Evolutionary conservation across 2,329 filamentous ascomycete genomes (phyloP), one percentile per base, ranked within the genome.

Genomic region (Stemphylium vesicarium): DNA sequence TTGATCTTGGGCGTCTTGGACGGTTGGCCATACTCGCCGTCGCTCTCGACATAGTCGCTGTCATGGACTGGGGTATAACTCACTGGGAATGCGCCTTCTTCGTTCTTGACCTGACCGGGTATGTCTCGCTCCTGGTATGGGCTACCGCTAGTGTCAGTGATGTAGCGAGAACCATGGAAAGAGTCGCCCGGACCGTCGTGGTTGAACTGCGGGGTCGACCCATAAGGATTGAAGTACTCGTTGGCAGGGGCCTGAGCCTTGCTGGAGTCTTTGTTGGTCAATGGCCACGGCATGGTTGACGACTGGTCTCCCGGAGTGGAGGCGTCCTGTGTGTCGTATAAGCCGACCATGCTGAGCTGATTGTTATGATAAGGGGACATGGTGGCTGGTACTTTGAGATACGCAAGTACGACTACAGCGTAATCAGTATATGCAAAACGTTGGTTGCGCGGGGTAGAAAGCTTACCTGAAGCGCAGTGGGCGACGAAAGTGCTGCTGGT

Each of bases 1-100:
- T 72, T 72, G 42, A 64, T 56, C 45, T 71, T 71, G 10, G 57
- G 52, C 11, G 35, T 39, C 51, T 68, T 68, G 33, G 47, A 45
- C 4, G 56, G 52, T 10, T 43, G 52, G 18, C 39, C 37, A 20
- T 58, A 56, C 5, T 64, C 59, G 18, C 41, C 49, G 31, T 60
- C 57, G 42, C 55, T 64, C 33, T 59, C 63, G 3, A 47, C 57
- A 18, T 58, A 56, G 2, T 65, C 59, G 42, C 55, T 56, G n/a
- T 52, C 53, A 31, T 48, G 41, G 10, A 41, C 26, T 9, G 59
- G 54, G 43, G 54, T 33, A 32, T 52, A 47, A 66, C 63, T 64
- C 54, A 65, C 57, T 18, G 18, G 13, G 1, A n/a, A 24, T 3
- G 7, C 15, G 3, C 24, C 35, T 4, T 54, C 46, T 13, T 56